Base-by-base conservation (phyloP, 2,329 filamentous ascomycete species). In the Talaromyces sp. region DNA sequence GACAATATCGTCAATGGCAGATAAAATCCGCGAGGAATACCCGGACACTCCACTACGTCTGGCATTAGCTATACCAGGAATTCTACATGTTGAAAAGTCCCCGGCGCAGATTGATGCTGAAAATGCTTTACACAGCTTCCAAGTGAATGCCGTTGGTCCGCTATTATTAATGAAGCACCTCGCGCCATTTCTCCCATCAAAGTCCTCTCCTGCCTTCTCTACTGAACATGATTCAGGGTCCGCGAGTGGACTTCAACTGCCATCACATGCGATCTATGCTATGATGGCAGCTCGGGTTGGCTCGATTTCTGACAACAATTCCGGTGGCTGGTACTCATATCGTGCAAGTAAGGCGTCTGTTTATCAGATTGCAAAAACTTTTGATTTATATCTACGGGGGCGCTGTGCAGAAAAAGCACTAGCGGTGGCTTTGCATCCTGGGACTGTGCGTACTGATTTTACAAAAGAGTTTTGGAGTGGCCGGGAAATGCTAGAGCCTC, bases 301-400 rank as follows among this genome's bases (percentile, higher is more conserved):
- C 9, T 87, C 83, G 29, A 87, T 88, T 19, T 76, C 81, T 0
- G 89, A 93, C 63, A 93, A 95, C 65, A 67, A 74, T 2, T 77
- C 86, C 0, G 90, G 90, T 2, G 90, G 90, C 0, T 94, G 90
- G 90, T 95, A 91, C 70, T 85, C 81, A 51, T 94, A 94, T 70
- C 85, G 90, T 13, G 83, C 87, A 7, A 87, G 83, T 48, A 95
- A 94, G 71, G 84, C 89, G 0, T 89, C 81, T 2, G 84, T 93
- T 3, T 90, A 86, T 58, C 86, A 86, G 65, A 52, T 91, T 11
- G 83, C 84, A 7, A 89, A 86, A 72, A 87, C 82, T 6, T 85
- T 91, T 56, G 90, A 94, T 68, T 79, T 88, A 24, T 82, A 86
- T 65, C 72, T 94, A 29, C 71, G 72, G 32, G 76, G 80, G 3